phyloP scores from a whole-genome alignment of 192 early-diverging fungal species.

The Entomortierella lignicola region DNA sequence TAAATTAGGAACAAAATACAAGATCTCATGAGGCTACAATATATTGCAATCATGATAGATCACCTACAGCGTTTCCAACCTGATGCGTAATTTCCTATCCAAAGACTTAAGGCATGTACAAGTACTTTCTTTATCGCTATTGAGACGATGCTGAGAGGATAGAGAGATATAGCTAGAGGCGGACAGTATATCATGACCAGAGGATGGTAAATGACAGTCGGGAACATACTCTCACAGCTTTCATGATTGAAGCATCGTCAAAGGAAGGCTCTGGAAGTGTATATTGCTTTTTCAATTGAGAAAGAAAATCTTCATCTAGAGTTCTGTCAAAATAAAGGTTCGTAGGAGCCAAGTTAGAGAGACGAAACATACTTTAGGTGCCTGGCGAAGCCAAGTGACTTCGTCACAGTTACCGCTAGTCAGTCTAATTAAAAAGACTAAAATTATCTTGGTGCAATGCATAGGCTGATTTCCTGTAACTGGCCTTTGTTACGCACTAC shows the following conservation, averaged over 20 bases:
- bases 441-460: no score
- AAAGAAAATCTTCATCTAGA: neutral
- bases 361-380: no score
- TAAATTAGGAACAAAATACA: neutral
- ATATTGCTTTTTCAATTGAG: neutral
- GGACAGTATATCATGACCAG: neutral
- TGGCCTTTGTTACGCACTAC: no score
- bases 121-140: neutral
- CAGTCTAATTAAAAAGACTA: no score
- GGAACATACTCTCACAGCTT: slow-evolving; percentile 23
- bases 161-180: neutral
- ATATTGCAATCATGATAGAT: slow-evolving; percentile 1
- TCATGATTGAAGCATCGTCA: slow-evolving; percentile 18
- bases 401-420: no score
- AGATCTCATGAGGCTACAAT: neutral
- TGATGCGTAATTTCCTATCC: slow-evolving; percentile 15
- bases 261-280: slow-evolving; percentile 6
- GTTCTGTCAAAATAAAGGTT: no score
- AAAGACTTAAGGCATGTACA: neutral
- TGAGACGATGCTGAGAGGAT: neutral
- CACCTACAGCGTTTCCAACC: slow-evolving; percentile 31
- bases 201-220: neutral
- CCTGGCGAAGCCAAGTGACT: no score
- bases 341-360: no score
- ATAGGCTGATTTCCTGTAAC: no score